Percentiles rank a stretch among this genome's conserved stretches.
These are phyloP conservation scores for Penicillium crustosum DNA, from an alignment of 2,329 filamentous ascomycete genomes.

Conservation along the genomic window DNA sequence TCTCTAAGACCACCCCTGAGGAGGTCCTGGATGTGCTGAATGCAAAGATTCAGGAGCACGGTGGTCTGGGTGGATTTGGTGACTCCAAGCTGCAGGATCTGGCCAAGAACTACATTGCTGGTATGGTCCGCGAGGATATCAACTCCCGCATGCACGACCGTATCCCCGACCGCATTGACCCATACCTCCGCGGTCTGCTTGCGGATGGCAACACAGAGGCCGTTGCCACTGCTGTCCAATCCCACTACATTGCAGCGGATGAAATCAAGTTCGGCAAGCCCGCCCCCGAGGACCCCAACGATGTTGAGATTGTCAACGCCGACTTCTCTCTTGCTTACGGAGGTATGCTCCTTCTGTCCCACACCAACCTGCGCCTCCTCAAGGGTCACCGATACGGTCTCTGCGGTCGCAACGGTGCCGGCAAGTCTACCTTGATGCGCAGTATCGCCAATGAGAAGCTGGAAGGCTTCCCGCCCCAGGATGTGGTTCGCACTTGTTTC, in stretches of 20 bases:
- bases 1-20: conserved; percentile 64
- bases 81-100: conserved; percentile 62
- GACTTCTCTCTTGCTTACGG: conserved; percentile 97
- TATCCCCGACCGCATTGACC: conserved; percentile 65
- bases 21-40: conserved; percentile 76
- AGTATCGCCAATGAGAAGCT: conserved; percentile 94
- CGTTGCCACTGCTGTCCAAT: conserved; percentile 71
- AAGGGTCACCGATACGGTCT: conserved; percentile 98
- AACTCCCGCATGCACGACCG: conserved; percentile 77
- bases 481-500: conserved; percentile 92
- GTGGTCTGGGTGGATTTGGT: conserved; percentile 63
- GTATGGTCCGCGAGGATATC: conserved; percentile 84
- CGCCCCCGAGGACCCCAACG: conserved; percentile 83
- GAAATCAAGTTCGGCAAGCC: conserved; percentile 82
- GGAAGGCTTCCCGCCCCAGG: conserved; percentile 91
- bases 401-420: conserved; percentile 93
- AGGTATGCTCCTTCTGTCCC: conserved; percentile 92
- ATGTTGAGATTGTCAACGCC: conserved; percentile 95
- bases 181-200: conserved; percentile 74
- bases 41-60: conserved; percentile 69
- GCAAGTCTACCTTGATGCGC: conserved; percentile 99
- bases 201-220: conserved; percentile 61
- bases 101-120: conserved; percentile 71
- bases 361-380: conserved; percentile 89
- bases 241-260: conserved; percentile 79